A percentile compares a stretch with the other conserved stretches of the same genome.
Evolutionary conservation across 495 filamentous ascomycete genomes (phyloP).

Genomic region (Podospora pseudocomata): DNA sequence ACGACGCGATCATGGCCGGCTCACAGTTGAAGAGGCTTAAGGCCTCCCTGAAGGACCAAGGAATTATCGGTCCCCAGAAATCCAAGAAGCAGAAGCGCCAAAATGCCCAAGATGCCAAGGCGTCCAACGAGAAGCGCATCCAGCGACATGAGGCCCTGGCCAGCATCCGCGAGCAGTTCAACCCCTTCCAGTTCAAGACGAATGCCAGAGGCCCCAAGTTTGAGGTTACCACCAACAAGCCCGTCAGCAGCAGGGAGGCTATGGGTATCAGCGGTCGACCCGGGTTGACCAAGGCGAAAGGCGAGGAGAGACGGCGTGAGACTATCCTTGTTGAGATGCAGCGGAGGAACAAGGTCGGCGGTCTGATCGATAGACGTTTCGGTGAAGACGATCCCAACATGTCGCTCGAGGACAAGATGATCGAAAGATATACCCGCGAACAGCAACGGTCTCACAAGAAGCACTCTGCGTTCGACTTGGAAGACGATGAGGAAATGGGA

Average conservation of each 20-base stretch:
- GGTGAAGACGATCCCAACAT: slow-evolving; percentile 93
- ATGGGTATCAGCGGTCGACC: slow-evolving; percentile 65
- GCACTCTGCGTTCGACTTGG: slow-evolving; percentile 79
- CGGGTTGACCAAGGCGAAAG: slow-evolving; percentile 75
- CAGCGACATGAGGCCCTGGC: slow-evolving; percentile 70
- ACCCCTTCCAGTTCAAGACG: slow-evolving; percentile 89
- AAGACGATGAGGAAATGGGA: slow-evolving; percentile 69
- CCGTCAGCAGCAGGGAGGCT: slow-evolving; percentile 45
- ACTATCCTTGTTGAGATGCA: slow-evolving; percentile 86
- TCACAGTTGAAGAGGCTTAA: slow-evolving; percentile 97
- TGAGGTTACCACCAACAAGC: slow-evolving; percentile 61
- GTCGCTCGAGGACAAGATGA: slow-evolving; percentile 89
- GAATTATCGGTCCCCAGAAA: slow-evolving; percentile 80
- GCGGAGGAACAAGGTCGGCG: slow-evolving; percentile 80
- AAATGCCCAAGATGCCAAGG: slow-evolving; percentile 59
- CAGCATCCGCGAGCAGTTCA: slow-evolving; percentile 89
- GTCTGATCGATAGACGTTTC: slow-evolving; percentile 88
- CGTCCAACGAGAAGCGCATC: slow-evolving; percentile 61
- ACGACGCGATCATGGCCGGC: slow-evolving; percentile 63
- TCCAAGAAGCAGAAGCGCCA: slow-evolving; percentile 87
- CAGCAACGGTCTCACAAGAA: slow-evolving; percentile 70
- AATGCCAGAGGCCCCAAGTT: slow-evolving; percentile 68
- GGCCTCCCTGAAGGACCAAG: slow-evolving; percentile 78
- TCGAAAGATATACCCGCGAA: slow-evolving; percentile 83
- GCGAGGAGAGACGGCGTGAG: slow-evolving; percentile 79